Evolutionary conservation across 2,329 filamentous ascomycete species (phyloP).

Genomic region (Neofusicoccum cordaticola): DNA sequence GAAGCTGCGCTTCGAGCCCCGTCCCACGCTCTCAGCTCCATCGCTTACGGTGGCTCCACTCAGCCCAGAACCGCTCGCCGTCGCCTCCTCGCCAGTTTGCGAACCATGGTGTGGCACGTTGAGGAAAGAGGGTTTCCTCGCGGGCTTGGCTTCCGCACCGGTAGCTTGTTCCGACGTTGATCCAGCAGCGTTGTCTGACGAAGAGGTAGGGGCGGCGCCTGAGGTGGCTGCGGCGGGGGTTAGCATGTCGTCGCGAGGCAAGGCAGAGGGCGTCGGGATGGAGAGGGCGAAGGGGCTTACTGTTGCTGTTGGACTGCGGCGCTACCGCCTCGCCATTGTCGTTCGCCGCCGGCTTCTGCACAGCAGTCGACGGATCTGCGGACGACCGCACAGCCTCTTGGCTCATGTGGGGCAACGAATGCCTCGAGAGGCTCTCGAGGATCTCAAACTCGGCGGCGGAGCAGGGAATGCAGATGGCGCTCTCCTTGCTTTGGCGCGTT

Average conservation of each 20-base stretch:
- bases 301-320: slow-evolving; percentile 32
- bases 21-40: slow-evolving; percentile 42
- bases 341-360: slow-evolving; percentile 27
- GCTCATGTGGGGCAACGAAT: slow-evolving; percentile 34
- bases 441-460: neutral
- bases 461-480: slow-evolving; percentile 17
- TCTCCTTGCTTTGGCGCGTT: slow-evolving; percentile 31
- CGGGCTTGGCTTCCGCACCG: slow-evolving; percentile 16
- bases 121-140: slow-evolving; percentile 37
- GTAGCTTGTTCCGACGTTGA: slow-evolving; percentile 12
- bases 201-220: slow-evolving; percentile 13
- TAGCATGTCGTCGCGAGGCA: slow-evolving; percentile 18
- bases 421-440: slow-evolving; percentile 12
- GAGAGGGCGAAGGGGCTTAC: slow-evolving; percentile 24
- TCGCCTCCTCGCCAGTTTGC: slow-evolving; percentile 30
- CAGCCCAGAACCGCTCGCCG: slow-evolving; percentile 39
- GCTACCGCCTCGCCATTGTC: slow-evolving; percentile 22
- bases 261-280: neutral
- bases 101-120: slow-evolving; percentile 31
- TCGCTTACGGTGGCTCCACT: slow-evolving; percentile 46
- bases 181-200: slow-evolving; percentile 10
- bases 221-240: slow-evolving; percentile 4
- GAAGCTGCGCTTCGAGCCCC: slow-evolving; percentile 47
- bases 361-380: slow-evolving; percentile 27
- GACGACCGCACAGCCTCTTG: slow-evolving; percentile 28